Conservation (phyloP, 2,329 filamentous ascomycete genomes). For the Dryadomyces quercivorus region DNA sequence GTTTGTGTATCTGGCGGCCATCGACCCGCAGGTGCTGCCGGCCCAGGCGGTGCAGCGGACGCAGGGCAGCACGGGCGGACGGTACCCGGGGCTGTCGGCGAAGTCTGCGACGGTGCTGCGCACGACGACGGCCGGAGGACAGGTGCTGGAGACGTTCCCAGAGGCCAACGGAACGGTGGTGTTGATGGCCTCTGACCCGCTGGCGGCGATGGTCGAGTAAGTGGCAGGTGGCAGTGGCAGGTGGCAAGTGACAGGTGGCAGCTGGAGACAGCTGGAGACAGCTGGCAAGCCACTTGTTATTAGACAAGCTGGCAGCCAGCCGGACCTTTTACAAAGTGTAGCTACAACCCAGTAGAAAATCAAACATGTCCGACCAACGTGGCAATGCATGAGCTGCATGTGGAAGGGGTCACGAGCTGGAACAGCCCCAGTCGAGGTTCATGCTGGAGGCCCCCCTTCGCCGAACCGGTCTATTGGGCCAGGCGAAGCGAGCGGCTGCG, state of each 20-base stretch:
- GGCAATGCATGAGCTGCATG: slow-evolving; percentile 7
- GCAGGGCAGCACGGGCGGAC: neutral
- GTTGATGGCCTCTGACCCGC: neutral
- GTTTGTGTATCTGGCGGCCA: neutral
- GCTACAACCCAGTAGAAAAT: too few relatives aligned
- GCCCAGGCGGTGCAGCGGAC: neutral
- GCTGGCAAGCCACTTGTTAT: neutral
- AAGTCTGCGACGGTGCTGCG: neutral
- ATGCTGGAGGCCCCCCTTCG: too few relatives aligned
- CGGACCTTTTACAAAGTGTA: too few relatives aligned
- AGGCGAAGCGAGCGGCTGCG: neutral
- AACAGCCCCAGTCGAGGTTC: too few relatives aligned
- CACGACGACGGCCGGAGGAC: neutral
- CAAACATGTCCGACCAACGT: neutral
- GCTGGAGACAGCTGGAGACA: neutral
- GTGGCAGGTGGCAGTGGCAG: neutral
- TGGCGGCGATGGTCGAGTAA: neutral
- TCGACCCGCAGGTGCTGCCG: neutral
- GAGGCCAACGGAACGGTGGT: neutral
- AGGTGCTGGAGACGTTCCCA: neutral
- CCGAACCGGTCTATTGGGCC: neutral
- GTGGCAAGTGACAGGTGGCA: neutral
- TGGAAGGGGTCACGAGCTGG: slow-evolving; percentile 3
- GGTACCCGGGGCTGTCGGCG: neutral
- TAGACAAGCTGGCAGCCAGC: too few relatives aligned